A percentile compares a stretch with the other conserved stretches of the same genome.
phyloP scores from a whole-genome alignment of 2,329 filamentous ascomycete species.

The Penicillium sp. region DNA sequence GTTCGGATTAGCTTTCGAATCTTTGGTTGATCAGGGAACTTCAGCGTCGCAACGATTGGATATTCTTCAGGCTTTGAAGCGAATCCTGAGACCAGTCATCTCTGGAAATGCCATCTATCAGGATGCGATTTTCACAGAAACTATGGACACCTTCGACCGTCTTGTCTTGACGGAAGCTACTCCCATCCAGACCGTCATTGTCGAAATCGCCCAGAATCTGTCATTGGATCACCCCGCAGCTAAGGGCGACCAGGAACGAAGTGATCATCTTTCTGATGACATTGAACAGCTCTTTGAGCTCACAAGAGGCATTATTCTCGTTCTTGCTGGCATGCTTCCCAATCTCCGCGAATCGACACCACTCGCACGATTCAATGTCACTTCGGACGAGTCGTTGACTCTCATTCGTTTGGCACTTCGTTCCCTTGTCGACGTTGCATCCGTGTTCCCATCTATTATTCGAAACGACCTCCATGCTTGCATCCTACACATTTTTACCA shows the following conservation, averaged over 20 bases:
- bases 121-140: slow-evolving; percentile 93
- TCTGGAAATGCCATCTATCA: slow-evolving; percentile 96
- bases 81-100: slow-evolving; percentile 90
- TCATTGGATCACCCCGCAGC: slow-evolving; percentile 91
- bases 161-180: slow-evolving; percentile 87
- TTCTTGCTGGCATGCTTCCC: slow-evolving; percentile 82
- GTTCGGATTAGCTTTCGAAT: slow-evolving; percentile 94
- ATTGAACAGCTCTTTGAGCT: slow-evolving; percentile 98
- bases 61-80: slow-evolving; percentile 87
- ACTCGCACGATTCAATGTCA: slow-evolving; percentile 71
- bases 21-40: slow-evolving; percentile 76
- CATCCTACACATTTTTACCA: slow-evolving; percentile 94
- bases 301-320: slow-evolving; percentile 91
- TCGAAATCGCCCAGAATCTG: slow-evolving; percentile 86
- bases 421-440: slow-evolving; percentile 87
- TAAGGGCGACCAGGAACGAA: slow-evolving; percentile 62
- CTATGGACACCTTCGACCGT: slow-evolving; percentile 91
- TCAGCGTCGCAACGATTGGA: slow-evolving; percentile 77
- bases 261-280: slow-evolving; percentile 86
- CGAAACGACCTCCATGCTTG: slow-evolving; percentile 94
- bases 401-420: slow-evolving; percentile 78
- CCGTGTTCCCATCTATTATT: slow-evolving; percentile 95
- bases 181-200: slow-evolving; percentile 85
- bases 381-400: slow-evolving; percentile 74
- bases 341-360: slow-evolving; percentile 59